A percentile compares a stretch with the other conserved stretches of the same genome.
Conservation (phyloP, 805 yeast species). For the Starmera pachycereana region DNA sequence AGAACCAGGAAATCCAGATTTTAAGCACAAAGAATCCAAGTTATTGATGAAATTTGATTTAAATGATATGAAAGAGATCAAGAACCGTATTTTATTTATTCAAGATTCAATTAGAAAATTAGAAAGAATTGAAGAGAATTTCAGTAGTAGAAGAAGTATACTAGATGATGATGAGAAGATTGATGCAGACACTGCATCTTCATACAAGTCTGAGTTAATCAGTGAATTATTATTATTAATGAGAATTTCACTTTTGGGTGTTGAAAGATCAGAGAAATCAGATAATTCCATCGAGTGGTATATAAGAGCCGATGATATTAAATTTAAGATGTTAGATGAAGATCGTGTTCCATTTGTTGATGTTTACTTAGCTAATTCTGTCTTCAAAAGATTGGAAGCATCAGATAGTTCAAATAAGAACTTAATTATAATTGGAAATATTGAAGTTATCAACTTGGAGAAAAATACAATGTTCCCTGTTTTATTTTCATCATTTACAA, state of each 20-base stretch:
- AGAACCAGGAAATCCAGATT: slow-evolving; percentile 55
- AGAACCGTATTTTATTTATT: slow-evolving; percentile 34
- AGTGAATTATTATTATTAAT: slow-evolving; percentile 35
- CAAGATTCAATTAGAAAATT: slow-evolving; percentile 38
- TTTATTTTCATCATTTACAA: slow-evolving; percentile 43
- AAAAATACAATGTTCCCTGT: slow-evolving; percentile 56
- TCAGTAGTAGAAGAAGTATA: slow-evolving; percentile 36
- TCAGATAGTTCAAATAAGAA: slow-evolving; percentile 61
- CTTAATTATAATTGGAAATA: slow-evolving; percentile 42
- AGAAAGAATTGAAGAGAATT: slow-evolving; percentile 32
- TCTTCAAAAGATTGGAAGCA: slow-evolving; percentile 50
- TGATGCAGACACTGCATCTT: slow-evolving; percentile 31
- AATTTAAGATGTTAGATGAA: slow-evolving; percentile 58
- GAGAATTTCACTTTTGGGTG: slow-evolving; percentile 29
- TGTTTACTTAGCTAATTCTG: slow-evolving; percentile 51
- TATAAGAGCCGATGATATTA: slow-evolving; percentile 58
- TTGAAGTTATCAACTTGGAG: slow-evolving; percentile 63
- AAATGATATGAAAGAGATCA: slow-evolving; percentile 43
- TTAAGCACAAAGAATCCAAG: slow-evolving; percentile 53
- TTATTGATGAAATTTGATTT: slow-evolving; percentile 62
- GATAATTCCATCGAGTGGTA: slow-evolving; percentile 45
- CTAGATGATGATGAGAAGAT: slow-evolving; percentile 39
- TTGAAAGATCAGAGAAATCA: slow-evolving; percentile 19
- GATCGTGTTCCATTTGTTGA: slow-evolving; percentile 57
- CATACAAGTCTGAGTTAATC: slow-evolving; percentile 24